Conservation (phyloP, 116 monocot genomes). For the Papilionanthe hybrid region DNA sequence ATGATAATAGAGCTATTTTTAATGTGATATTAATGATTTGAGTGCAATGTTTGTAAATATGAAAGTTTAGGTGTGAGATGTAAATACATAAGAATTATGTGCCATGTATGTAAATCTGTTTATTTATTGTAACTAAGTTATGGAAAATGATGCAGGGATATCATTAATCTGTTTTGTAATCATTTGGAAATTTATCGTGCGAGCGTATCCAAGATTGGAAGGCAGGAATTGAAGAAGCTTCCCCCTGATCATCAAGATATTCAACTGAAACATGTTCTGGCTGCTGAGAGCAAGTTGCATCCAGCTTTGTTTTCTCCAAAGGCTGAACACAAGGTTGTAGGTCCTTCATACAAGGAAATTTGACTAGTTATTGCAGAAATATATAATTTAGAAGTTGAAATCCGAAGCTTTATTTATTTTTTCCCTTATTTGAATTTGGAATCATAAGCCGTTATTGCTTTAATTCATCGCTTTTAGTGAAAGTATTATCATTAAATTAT, state of each 20-base stretch:
- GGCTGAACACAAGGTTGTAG: slow-evolving; percentile 85
- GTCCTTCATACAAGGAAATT: neutral
- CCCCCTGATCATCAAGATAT: slow-evolving; percentile 44
- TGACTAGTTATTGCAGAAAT: neutral
- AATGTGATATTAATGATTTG: too few species aligned
- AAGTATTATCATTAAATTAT: neutral
- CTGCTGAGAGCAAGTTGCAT: slow-evolving; percentile 80
- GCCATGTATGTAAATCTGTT: neutral
- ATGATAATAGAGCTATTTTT: too few species aligned
- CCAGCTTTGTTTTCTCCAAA: slow-evolving; percentile 84
- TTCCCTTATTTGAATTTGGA: neutral
- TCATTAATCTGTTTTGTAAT: slow-evolving; percentile 66
- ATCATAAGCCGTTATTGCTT: neutral
- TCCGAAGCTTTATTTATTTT: neutral
- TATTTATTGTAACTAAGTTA: slow-evolving; percentile 3
- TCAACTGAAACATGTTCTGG: slow-evolving; percentile 56
- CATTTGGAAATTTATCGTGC: slow-evolving; percentile 79
- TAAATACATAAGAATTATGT: too few species aligned
- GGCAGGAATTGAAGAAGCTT: slow-evolving; percentile 44
- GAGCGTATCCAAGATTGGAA: slow-evolving; percentile 64
- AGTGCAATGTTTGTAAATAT: too few species aligned
- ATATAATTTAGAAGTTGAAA: slow-evolving; percentile 1
- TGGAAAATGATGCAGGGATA: slow-evolving; percentile 57
- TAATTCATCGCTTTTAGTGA: neutral
- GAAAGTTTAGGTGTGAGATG: too few species aligned